A percentile compares a stretch with the other conserved stretches of the same genome.
phyloP scores from a whole-genome alignment of 352 stramenopile genomes.

The Stramenopiles sp. region DNA sequence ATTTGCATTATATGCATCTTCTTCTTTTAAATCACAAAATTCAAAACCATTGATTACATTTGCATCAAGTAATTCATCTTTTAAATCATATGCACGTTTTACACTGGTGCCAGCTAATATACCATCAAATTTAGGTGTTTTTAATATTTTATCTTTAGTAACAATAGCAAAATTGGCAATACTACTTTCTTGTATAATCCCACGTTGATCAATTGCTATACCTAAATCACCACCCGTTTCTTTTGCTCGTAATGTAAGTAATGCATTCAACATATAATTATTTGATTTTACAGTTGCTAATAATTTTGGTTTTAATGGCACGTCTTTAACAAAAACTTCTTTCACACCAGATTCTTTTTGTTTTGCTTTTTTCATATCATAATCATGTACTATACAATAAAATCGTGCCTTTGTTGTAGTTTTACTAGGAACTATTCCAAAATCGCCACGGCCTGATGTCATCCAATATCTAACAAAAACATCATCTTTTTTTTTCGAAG shows the following conservation, averaged over 20 bases:
- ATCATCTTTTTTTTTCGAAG: conserved; percentile 13
- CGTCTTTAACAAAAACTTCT: conserved; percentile 2
- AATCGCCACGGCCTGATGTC: conserved; percentile 15
- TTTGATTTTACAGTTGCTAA: conserved; percentile 25
- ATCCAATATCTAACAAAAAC: conserved; percentile 19
- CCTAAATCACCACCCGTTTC: background rate
- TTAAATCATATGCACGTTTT: background rate
- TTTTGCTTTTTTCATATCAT: conserved; percentile 3
- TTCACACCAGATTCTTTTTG: background rate
- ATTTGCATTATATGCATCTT: background rate
- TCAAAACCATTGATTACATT: background rate
- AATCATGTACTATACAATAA: conserved; percentile 14
- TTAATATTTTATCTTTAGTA: background rate
- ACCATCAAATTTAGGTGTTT: background rate
- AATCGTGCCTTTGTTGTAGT: conserved; percentile 9
- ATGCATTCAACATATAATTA: conserved; percentile 26
- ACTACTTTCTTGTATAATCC: background rate
- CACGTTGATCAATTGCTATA: background rate
- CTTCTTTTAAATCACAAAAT: background rate
- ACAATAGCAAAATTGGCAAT: background rate
- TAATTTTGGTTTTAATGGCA: conserved; percentile 21
- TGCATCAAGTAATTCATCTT: background rate
- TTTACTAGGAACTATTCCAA: conserved; percentile 8
- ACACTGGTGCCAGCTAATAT: background rate
- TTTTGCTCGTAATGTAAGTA: conserved; percentile 10